Conservation (phyloP, 2,329 filamentous ascomycete genomes). For the Trichoderma sp. region DNA sequence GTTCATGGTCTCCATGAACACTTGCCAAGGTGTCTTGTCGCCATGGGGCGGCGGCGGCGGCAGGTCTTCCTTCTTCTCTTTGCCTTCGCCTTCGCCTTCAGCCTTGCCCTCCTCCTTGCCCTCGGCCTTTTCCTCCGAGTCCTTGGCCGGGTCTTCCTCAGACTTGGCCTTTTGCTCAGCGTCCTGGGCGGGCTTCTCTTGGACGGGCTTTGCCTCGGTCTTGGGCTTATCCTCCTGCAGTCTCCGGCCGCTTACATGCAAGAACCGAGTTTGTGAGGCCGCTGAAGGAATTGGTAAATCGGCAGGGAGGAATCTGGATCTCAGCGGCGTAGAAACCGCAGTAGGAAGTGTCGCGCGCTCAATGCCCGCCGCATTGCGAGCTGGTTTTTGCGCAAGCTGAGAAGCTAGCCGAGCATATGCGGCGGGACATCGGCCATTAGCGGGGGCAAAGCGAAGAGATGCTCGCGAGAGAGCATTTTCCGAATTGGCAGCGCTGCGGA, state of each 20-base stretch:
- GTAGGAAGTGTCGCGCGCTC: conserved; percentile 33
- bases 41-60: conserved; percentile 94
- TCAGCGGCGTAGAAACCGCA: conserved; percentile 43
- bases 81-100: conserved; percentile 47
- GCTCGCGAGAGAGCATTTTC: conserved; percentile 46
- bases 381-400: conserved; percentile 36
- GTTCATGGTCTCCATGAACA: conserved; percentile 96
- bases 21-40: conserved; percentile 98
- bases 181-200: conserved; percentile 7
- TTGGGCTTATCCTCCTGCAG: conserved; percentile 38
- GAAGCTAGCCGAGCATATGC: conserved; percentile 52
- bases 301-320: conserved; percentile 48
- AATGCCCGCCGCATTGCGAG: conserved; percentile 34
- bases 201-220: conserved; percentile 27
- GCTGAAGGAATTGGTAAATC: conserved; percentile 39
- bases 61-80: conserved; percentile 66
- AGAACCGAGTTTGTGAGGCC: conserved; percentile 36
- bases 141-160: conserved; percentile 38
- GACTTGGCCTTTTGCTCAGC: conserved; percentile 27
- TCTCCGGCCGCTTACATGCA: conserved; percentile 38
- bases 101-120: conserved; percentile 48
- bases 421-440: conserved; percentile 47
- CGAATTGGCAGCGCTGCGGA: conserved; percentile 46
- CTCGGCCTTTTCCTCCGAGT: conserved; percentile 47
- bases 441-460: conserved; percentile 40